Conservation (phyloP, 2,329 filamentous ascomycete species). For the Pestalotiopsis fici region DNA sequence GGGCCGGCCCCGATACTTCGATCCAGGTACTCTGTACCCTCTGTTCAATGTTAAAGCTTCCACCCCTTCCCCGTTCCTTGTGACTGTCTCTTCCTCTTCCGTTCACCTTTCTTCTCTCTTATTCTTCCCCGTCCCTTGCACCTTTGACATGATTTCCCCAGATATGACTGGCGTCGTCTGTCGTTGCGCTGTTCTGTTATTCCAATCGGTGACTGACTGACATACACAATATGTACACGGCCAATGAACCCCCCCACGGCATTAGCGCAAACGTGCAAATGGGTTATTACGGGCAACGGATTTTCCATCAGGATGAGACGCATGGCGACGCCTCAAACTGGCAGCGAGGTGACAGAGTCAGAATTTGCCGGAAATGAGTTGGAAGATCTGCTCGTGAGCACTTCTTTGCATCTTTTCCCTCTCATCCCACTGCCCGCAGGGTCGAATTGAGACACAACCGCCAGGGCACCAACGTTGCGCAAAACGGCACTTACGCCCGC, state of each 20-base stretch:
- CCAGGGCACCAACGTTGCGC: slow-evolving; percentile 12
- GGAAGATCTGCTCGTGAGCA: background rate
- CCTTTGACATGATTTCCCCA: slow-evolving; percentile 3
- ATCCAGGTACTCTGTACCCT: slow-evolving; percentile 10
- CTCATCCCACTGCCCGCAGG: background rate
- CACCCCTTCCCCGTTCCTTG: slow-evolving; percentile 31
- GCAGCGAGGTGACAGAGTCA: background rate
- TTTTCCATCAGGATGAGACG: background rate
- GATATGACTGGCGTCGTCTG: background rate
- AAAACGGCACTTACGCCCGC: slow-evolving; percentile 9
- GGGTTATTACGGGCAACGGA: background rate
- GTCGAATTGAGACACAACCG: slow-evolving; percentile 2
- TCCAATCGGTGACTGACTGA: background rate
- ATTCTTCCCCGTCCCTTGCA: slow-evolving; percentile 12
- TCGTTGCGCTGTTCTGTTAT: slow-evolving; percentile 1
- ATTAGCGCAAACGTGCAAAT: slow-evolving; percentile 10
- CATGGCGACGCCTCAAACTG: background rate
- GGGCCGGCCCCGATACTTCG: slow-evolving; percentile 7
- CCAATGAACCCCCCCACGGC: slow-evolving; percentile 9
- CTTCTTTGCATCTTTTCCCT: background rate
- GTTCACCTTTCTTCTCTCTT: slow-evolving; percentile 12
- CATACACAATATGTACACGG: background rate
- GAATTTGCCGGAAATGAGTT: background rate
- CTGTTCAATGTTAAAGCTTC: slow-evolving; percentile 18
- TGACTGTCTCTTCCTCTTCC: slow-evolving; percentile 21